Evolutionary conservation across 1,284 basidiomycete genomes (phyloP).

Genomic region (Melampsora americana): DNA sequence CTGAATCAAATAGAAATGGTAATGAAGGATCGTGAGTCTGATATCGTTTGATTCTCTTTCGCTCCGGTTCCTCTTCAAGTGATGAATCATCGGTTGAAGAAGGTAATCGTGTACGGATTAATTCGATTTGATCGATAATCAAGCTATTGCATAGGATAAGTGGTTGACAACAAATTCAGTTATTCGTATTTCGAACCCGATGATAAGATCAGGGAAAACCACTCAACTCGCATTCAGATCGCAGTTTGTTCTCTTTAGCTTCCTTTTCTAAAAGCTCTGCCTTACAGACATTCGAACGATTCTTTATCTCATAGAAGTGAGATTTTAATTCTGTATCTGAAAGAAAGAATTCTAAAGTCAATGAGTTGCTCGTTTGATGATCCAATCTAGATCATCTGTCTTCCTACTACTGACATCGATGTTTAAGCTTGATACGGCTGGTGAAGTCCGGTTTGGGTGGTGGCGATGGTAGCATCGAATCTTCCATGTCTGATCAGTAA

Average conservation of each 20-base stretch:
- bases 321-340: background rate
- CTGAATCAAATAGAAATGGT: background rate
- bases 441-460: background rate
- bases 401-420: background rate
- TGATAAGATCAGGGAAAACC: background rate
- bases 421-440: background rate
- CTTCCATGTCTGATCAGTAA: background rate
- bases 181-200: background rate
- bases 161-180: background rate
- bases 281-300: background rate
- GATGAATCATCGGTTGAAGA: background rate
- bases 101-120: background rate
- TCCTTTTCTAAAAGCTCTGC: background rate
- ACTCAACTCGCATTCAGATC: slow-evolving; percentile 6
- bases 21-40: background rate
- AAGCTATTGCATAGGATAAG: background rate
- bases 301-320: background rate
- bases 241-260: background rate
- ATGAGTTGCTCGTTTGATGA: too few species aligned
- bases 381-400: too few species aligned
- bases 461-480: background rate
- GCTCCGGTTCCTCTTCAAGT: background rate
- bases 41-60: background rate
- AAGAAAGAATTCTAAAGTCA: background rate
- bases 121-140: background rate